A percentile compares a stretch with the other conserved stretches of the same genome.
Evolutionary conservation across 2,329 filamentous ascomycete genomes (phyloP).

Genomic region (Botrytis squamosa): DNA sequence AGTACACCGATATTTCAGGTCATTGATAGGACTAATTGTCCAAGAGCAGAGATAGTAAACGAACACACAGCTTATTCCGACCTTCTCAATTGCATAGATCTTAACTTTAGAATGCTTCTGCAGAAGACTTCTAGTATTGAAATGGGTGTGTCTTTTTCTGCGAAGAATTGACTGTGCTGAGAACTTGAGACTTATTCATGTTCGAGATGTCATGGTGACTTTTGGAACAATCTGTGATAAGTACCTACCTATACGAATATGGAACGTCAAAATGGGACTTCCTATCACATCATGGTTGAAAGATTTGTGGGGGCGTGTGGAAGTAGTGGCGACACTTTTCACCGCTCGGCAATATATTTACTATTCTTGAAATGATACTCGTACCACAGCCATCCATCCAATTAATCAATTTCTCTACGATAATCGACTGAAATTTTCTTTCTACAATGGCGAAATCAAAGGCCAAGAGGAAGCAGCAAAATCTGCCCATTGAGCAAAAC

Average conservation of each 20-base stretch:
- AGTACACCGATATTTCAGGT: background rate
- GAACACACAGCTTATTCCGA: background rate
- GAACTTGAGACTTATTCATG: background rate
- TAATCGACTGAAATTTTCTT: background rate
- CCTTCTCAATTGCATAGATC: background rate
- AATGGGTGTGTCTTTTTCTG: background rate
- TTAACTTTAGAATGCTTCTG: background rate
- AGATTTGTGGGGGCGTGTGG: background rate
- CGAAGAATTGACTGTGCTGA: background rate
- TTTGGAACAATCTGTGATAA: background rate
- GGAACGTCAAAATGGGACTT: background rate
- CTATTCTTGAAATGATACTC: background rate
- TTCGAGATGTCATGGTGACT: background rate
- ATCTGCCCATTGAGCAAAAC: constrained; percentile 40
- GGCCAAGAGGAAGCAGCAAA: constrained; percentile 48
- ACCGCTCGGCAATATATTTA: constrained; percentile 12
- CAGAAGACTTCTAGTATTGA: background rate
- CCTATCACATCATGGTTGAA: background rate
- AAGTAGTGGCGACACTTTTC: constrained; percentile 1
- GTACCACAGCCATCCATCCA: background rate
- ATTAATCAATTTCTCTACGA: background rate
- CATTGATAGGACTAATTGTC: background rate
- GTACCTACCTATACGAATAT: too few species aligned
- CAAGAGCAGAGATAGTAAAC: background rate
- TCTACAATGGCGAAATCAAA: constrained; percentile 47